phyloP scores from a whole-genome alignment of 179 eudicot genomes.

The Camellia oleifera region DNA sequence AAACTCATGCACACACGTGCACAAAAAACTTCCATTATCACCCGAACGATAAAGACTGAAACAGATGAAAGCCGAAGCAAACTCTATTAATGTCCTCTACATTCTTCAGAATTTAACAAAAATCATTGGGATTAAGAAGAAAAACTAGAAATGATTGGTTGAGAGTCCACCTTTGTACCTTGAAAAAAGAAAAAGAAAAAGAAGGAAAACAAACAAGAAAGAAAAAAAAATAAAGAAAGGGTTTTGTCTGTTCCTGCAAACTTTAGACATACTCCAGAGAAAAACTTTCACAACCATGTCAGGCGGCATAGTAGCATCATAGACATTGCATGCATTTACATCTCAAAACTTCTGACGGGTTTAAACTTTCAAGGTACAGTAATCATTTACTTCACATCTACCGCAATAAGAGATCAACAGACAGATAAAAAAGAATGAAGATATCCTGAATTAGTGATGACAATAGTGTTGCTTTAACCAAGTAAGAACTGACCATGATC shows the following conservation, averaged over 20 bases:
- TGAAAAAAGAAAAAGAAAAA: no score
- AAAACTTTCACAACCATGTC: background rate
- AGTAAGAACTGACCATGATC: background rate
- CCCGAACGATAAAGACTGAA: background rate
- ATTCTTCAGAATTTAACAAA: background rate
- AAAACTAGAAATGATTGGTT: background rate
- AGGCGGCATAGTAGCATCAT: background rate
- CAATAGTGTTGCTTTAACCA: background rate
- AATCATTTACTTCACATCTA: background rate
- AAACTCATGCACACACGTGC: background rate
- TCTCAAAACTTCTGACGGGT: background rate
- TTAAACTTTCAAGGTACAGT: background rate
- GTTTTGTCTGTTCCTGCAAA: no score
- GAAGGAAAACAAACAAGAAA: background rate
- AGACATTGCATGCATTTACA: no score
- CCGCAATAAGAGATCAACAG: background rate
- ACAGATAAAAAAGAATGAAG: background rate
- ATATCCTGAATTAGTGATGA: no score
- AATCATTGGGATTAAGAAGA: background rate
- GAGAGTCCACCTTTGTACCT: background rate
- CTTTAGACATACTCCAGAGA: background rate
- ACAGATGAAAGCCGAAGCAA: background rate
- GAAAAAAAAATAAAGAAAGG: background rate
- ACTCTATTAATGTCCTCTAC: background rate
- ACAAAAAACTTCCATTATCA: background rate